Evolutionary conservation across 129 eudicot species (phyloP).

Genomic region (Escallonia herrerae): DNA sequence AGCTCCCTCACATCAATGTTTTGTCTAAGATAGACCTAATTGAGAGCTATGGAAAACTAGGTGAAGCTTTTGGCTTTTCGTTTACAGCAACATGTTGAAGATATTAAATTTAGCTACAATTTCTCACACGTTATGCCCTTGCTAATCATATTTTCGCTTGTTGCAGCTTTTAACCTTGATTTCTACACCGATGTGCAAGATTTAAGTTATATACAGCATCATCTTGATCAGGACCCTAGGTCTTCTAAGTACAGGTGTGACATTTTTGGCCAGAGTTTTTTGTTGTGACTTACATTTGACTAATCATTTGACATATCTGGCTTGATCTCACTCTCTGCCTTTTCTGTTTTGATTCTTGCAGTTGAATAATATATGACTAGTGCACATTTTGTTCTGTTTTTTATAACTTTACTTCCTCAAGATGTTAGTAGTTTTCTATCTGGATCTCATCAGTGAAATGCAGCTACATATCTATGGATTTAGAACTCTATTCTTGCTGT

Average conservation of each 20-base stretch:
- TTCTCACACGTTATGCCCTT: not conserved
- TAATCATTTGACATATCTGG: not conserved
- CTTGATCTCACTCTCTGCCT: no score
- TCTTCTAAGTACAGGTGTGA: slow-evolving; percentile 72
- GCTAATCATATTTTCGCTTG: slow-evolving; percentile 3
- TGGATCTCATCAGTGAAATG: not conserved
- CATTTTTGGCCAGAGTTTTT: not conserved
- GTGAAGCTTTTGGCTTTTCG: slow-evolving; percentile 20
- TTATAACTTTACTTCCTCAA: not conserved
- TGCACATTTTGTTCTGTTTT: not conserved
- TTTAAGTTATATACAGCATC: slow-evolving; percentile 69
- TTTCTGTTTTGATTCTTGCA: not conserved
- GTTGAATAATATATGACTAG: not conserved
- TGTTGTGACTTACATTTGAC: not conserved
- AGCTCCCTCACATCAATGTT: slow-evolving; percentile 70
- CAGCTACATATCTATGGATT: not conserved
- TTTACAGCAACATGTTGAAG: not conserved
- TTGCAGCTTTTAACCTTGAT: slow-evolving; percentile 89
- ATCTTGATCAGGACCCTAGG: slow-evolving; percentile 82
- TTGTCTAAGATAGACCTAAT: slow-evolving; percentile 85
- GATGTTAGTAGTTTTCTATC: not conserved
- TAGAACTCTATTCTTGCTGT: no score
- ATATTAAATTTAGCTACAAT: not conserved
- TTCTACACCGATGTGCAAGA: slow-evolving; percentile 90
- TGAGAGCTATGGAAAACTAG: slow-evolving; percentile 87